Conservation (phyloP, 768 basidiomycete species). For the Leccinum ochraceum region DNA sequence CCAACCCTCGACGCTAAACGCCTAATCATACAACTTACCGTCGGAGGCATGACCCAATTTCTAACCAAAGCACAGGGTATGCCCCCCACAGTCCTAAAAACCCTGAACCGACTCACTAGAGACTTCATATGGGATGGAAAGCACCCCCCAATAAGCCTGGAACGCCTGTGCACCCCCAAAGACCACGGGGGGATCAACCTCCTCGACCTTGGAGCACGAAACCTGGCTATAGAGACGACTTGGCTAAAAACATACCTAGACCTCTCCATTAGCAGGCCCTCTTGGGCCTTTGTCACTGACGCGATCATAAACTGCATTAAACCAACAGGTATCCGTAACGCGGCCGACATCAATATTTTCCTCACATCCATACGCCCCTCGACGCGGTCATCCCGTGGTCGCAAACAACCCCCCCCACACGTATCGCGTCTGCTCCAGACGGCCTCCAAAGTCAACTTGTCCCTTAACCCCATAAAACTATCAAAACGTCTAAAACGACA, state of each 20-base stretch:
- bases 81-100: slow-evolving; percentile 18
- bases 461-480: background rate
- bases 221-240: background rate
- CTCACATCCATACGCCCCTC: background rate
- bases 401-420: background rate
- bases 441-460: background rate
- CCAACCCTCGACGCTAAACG: slow-evolving; percentile 21
- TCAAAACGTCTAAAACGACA: background rate
- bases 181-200: slow-evolving; percentile 9
- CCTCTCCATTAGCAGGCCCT: too few relatives aligned
- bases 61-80: slow-evolving; percentile 33
- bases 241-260: slow-evolving; percentile 37
- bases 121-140: slow-evolving; percentile 20
- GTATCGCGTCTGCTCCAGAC: background rate
- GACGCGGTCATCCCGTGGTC: too few relatives aligned
- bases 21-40: slow-evolving; percentile 17
- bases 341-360: background rate
- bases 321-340: too few relatives aligned
- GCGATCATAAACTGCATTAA: background rate
- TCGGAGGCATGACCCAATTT: slow-evolving; percentile 32
- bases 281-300: background rate
- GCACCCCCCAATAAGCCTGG: background rate
- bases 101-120: slow-evolving; percentile 12
- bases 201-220: slow-evolving; percentile 3
- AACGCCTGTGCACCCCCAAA: background rate